phyloP scores from a whole-genome alignment of 1,284 basidiomycete genomes.

The Fomes fomentarius region DNA sequence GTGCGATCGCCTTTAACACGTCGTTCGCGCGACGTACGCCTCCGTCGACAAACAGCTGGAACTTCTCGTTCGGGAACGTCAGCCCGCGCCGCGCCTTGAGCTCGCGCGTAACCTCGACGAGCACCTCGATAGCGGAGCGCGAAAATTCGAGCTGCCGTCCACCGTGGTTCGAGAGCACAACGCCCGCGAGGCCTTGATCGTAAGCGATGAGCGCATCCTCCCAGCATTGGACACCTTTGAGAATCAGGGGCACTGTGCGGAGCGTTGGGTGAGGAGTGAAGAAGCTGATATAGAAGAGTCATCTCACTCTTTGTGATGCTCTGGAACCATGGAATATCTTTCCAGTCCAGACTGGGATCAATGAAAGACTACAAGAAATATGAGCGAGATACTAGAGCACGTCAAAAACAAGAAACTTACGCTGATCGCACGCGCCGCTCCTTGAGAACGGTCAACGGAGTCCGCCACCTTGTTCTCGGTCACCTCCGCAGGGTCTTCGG shows the following conservation, averaged over 20 bases:
- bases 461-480: constrained; percentile 46
- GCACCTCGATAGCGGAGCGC: constrained; percentile 87
- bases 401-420: constrained; percentile 58
- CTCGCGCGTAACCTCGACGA: constrained; percentile 85
- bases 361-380: constrained; percentile 76
- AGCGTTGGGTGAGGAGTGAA: neutral
- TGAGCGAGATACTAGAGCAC: too few species aligned
- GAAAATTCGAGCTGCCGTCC: constrained; percentile 93
- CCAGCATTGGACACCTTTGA: constrained; percentile 95
- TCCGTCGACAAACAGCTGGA: constrained; percentile 91
- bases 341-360: constrained; percentile 88
- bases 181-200: constrained; percentile 79
- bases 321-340: constrained; percentile 87
- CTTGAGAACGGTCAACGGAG: constrained; percentile 83
- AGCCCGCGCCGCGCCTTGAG: constrained; percentile 67
- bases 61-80: constrained; percentile 68
- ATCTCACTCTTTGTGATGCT: constrained; percentile 81
- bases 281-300: neutral
- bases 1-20: constrained; percentile 88
- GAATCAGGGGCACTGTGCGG: constrained; percentile 79
- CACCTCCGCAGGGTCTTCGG: constrained; percentile 77
- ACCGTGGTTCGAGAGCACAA: constrained; percentile 92
- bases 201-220: constrained; percentile 93
- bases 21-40: constrained; percentile 90
- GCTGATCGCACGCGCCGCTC: constrained; percentile 93